Conservation (phyloP, 768 basidiomycete genomes). For the Hortiboletus campestris region DNA sequence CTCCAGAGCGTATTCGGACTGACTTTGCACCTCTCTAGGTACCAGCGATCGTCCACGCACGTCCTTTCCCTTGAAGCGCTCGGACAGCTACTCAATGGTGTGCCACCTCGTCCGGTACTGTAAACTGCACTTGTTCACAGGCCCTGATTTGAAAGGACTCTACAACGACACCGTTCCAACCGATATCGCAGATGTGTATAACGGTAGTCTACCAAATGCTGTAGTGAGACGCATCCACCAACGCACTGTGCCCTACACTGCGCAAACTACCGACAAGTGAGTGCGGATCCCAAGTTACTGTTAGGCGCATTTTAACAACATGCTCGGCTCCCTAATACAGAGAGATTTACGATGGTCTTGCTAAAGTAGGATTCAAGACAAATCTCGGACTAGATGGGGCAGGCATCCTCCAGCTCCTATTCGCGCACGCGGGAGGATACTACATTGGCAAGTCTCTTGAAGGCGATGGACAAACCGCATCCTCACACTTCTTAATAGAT, state of each 20-base stretch:
- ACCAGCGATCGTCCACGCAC: constrained; percentile 26
- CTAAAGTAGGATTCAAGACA: constrained; percentile 38
- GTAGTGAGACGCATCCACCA: constrained; percentile 19
- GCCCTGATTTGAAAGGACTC: background rate
- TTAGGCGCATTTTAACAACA: background rate
- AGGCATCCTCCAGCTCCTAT: constrained; percentile 32
- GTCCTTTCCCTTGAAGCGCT: constrained; percentile 16
- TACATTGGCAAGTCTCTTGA: constrained; percentile 34
- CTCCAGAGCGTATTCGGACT: background rate
- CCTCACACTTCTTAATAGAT: constrained; percentile 15
- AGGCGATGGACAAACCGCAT: too few species aligned
- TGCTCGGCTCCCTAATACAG: constrained; percentile 16
- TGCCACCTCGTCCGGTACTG: background rate
- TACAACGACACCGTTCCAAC: constrained; percentile 23
- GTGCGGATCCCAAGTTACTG: background rate
- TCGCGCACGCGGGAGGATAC: constrained; percentile 36
- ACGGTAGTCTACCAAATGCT: constrained; percentile 15
- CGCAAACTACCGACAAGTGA: constrained; percentile 29
- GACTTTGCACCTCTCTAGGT: constrained; percentile 8
- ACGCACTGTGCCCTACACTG: constrained; percentile 12
- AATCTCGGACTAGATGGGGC: constrained; percentile 34
- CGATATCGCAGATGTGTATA: constrained; percentile 22
- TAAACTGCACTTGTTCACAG: background rate
- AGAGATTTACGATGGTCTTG: constrained; percentile 37
- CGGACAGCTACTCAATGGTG: constrained; percentile 10